Percentiles rank a stretch among this genome's conserved stretches.
Evolutionary conservation across 148 eudicot genomes (phyloP).

Genomic region (Silene latifolia): DNA sequence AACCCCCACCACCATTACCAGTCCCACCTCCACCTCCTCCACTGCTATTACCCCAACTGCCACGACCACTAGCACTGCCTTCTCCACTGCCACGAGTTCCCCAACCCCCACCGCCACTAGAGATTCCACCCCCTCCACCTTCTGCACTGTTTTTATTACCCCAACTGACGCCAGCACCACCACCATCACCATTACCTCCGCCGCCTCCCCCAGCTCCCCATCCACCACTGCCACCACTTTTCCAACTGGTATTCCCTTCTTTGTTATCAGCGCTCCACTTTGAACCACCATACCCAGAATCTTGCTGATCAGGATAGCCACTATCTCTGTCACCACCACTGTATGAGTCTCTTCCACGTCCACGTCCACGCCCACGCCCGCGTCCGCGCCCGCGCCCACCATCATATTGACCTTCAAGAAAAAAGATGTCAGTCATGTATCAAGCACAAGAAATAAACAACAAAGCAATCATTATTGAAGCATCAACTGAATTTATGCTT

Average conservation of each 20-base stretch:
- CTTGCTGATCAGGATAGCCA: constrained; percentile 27
- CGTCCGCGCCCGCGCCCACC: constrained; percentile 57
- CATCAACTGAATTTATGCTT: neutral
- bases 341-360: constrained; percentile 51
- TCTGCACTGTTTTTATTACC: constrained; percentile 12
- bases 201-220: constrained; percentile 5
- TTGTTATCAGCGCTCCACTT: constrained; percentile 33
- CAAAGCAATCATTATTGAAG: neutral
- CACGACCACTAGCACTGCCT: constrained; percentile 3
- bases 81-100: neutral
- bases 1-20: neutral
- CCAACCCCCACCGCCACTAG: neutral
- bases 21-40: neutral
- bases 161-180: too few relatives aligned
- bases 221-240: neutral
- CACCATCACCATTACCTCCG: neutral
- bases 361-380: constrained; percentile 49
- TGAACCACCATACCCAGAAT: constrained; percentile 41
- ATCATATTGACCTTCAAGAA: constrained; percentile 20
- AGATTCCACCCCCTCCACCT: neutral
- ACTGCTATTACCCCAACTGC: neutral
- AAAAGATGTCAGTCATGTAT: constrained; percentile 1
- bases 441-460: neutral
- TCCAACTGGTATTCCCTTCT: neutral
- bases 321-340: constrained; percentile 30